Percentiles rank a stretch among this genome's conserved stretches.
Evolutionary conservation across 768 basidiomycete genomes (phyloP).

Genomic region (Cystobasidium ongulense): DNA sequence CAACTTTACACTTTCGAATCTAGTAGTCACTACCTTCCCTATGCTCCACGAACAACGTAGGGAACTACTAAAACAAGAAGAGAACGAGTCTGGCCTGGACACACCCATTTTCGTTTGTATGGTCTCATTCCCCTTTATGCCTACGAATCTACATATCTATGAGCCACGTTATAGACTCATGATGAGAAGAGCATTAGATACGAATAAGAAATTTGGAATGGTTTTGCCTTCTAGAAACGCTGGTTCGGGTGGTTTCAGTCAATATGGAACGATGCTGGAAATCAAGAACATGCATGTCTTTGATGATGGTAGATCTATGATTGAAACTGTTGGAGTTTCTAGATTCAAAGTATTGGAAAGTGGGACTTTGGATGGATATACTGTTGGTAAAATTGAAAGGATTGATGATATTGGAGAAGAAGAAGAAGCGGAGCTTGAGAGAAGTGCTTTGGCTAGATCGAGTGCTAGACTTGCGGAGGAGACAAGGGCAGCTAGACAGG

Average conservation of each 20-base stretch:
- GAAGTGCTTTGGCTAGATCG: conserved; percentile 37
- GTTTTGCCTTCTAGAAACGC: conserved; percentile 60
- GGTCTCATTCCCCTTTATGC: conserved; percentile 82
- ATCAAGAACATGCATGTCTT: conserved; percentile 78
- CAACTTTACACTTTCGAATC: conserved; percentile 45
- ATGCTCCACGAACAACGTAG: conserved; percentile 58
- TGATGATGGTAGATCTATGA: conserved; percentile 79
- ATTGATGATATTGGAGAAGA: conserved; percentile 49
- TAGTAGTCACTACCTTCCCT: conserved; percentile 61
- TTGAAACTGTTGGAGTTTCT: conserved; percentile 62
- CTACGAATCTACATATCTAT: conserved; percentile 81
- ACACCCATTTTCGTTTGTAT: conserved; percentile 88
- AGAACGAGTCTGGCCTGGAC: conserved; percentile 67
- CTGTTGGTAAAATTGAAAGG: conserved; percentile 43
- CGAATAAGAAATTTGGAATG: conserved; percentile 81
- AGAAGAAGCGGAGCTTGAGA: conserved; percentile 47
- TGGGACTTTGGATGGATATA: conserved; percentile 79
- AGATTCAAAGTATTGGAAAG: conserved; percentile 82
- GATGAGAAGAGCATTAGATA: conserved; percentile 88
- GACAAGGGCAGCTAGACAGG: not conserved
- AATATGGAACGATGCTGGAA: conserved; percentile 90
- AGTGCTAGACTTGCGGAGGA: not conserved
- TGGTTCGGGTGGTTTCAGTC: conserved; percentile 51
- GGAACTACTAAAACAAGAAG: conserved; percentile 61
- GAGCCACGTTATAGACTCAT: conserved; percentile 91